Evolutionary conservation across 1,284 basidiomycete genomes (phyloP).

Genomic region (Malassezia nana): DNA sequence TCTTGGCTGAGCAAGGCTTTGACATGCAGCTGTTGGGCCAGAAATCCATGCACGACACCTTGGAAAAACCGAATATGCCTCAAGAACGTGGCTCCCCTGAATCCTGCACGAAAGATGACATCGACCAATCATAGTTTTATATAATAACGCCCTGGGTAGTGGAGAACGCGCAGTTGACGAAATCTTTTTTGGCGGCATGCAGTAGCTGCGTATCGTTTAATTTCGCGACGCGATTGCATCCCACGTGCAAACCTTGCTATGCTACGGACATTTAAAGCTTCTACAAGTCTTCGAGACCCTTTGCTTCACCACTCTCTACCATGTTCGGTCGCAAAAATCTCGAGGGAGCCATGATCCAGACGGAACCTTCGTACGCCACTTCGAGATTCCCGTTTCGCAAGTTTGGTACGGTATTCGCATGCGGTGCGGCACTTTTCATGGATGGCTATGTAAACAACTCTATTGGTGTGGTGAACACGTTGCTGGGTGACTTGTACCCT

Average conservation of each 20-base stretch:
- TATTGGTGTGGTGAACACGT: constrained; percentile 27
- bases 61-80: neutral
- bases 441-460: constrained; percentile 41
- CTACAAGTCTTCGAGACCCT: neutral
- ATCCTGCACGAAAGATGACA: neutral
- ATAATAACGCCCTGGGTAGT: neutral
- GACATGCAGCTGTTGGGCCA: constrained; percentile 33
- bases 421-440: constrained; percentile 39
- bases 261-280: no score
- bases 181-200: neutral
- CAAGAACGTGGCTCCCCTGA: neutral
- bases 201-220: neutral
- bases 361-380: neutral
- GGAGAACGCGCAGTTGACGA: neutral
- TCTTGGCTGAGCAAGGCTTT: constrained; percentile 30
- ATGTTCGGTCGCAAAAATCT: neutral
- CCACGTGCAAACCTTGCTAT: no score
- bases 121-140: neutral
- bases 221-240: no score
- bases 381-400: constrained; percentile 9
- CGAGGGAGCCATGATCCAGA: neutral
- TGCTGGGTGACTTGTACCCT: constrained; percentile 23
- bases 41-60: neutral
- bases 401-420: constrained; percentile 31
- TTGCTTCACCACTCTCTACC: neutral